Evolutionary conservation across 2,329 filamentous ascomycete species (phyloP).

Genomic region (Helotiales sp.): DNA sequence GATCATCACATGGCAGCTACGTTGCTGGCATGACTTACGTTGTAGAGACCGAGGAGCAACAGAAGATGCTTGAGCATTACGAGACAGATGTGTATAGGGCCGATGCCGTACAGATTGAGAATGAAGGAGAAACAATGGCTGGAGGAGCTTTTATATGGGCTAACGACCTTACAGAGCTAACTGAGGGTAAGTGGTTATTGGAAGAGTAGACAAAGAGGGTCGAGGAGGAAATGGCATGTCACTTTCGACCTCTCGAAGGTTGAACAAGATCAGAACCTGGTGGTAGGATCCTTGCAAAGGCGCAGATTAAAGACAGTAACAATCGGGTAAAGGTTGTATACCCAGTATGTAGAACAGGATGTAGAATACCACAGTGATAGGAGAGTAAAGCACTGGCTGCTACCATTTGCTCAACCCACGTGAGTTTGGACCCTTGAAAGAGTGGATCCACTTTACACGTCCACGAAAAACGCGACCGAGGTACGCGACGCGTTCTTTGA

Average conservation of each 20-base stretch:
- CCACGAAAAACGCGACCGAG: not conserved
- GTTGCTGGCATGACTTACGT: conserved; percentile 16
- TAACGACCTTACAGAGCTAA: conserved; percentile 11
- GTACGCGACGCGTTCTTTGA: conserved; percentile 6
- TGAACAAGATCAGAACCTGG: conserved; percentile 6
- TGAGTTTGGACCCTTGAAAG: not conserved
- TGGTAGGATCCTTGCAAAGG: too few relatives aligned
- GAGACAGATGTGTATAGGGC: conserved; percentile 18
- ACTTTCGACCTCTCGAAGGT: conserved; percentile 20
- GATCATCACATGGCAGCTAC: conserved; percentile 10
- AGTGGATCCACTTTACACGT: conserved; percentile 1
- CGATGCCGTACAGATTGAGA: conserved; percentile 17
- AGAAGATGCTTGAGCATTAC: conserved; percentile 16
- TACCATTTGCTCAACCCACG: not conserved
- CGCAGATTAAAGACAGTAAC: too few relatives aligned
- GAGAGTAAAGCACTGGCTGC: too few relatives aligned
- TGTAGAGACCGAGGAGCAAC: conserved; percentile 19
- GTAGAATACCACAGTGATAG: too few relatives aligned
- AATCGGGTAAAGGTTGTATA: too few relatives aligned
- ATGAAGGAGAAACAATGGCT: conserved; percentile 9
- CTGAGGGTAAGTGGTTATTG: conserved; percentile 20
- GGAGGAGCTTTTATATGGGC: conserved; percentile 20
- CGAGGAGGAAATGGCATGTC: conserved; percentile 22
- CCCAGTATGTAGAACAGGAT: too few relatives aligned
- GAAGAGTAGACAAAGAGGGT: conserved; percentile 21